A percentile compares a stretch with the other conserved stretches of the same genome.
Conservation (phyloP, 257 asterid genomes). For the Solanum peruvianum region DNA sequence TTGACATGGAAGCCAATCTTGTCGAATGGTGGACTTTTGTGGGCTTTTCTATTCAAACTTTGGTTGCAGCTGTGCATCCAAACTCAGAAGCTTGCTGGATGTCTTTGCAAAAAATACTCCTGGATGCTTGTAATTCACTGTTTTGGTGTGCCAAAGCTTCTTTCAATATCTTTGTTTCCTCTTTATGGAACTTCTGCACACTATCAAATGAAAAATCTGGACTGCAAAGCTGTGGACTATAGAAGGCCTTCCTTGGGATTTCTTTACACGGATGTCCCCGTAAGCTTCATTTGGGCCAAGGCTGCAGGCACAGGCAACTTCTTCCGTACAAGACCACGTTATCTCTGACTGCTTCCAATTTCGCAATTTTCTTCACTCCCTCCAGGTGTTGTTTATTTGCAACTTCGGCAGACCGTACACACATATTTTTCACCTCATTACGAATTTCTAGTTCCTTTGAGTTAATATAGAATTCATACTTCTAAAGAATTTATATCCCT, state of each 20-base stretch:
- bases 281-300: conserved; percentile 85
- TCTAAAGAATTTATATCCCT: conserved; percentile 66
- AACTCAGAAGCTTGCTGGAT: conserved; percentile 56
- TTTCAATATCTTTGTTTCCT: conserved; percentile 88
- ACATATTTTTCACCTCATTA: conserved; percentile 80
- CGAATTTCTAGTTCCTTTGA: conserved; percentile 82
- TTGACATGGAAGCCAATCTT: conserved; percentile 55
- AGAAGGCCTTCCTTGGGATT: conserved; percentile 70
- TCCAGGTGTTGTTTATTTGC: conserved; percentile 88
- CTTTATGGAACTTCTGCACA: conserved; percentile 56
- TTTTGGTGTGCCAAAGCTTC: conserved; percentile 86
- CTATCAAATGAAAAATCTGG: conserved; percentile 56
- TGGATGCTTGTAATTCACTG: conserved; percentile 66
- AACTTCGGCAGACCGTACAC: conserved; percentile 84
- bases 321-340: conserved; percentile 86
- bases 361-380: conserved; percentile 80
- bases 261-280: conserved; percentile 60
- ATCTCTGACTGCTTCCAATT: conserved; percentile 92
- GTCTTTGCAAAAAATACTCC: conserved; percentile 66
- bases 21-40: conserved; percentile 15
- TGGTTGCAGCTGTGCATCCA: conserved; percentile 56
- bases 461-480: conserved; percentile 69
- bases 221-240: conserved; percentile 19
- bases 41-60: conserved; percentile 43
- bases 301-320: conserved; percentile 96